Evolutionary conservation across 129 eudicot species (phyloP).

Genomic region (Glebionis coronaria): DNA sequence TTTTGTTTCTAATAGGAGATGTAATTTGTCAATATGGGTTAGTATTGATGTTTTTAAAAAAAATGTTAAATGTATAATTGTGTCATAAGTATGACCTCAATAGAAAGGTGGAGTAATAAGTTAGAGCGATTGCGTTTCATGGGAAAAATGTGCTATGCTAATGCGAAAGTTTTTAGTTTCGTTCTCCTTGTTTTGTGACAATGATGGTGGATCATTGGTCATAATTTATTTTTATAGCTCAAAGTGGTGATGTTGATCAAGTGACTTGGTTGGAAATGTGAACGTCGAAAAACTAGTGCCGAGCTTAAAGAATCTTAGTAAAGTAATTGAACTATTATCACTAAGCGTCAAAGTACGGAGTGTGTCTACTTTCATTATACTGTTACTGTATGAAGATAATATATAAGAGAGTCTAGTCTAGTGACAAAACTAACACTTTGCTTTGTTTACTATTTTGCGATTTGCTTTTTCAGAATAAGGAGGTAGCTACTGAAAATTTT

Average conservation of each 20-base stretch:
- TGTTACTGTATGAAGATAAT: not conserved
- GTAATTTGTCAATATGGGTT: not conserved
- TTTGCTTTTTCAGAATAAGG: constrained; percentile 69
- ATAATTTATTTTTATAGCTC: no score
- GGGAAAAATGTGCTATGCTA: not conserved
- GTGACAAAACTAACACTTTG: constrained; percentile 7
- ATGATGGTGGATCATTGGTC: no score
- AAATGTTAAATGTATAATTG: constrained; percentile 2
- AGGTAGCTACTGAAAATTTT: constrained; percentile 82
- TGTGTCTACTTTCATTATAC: no score
- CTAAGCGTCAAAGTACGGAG: no score
- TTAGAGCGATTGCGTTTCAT: constrained; percentile 1
- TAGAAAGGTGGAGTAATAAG: no score
- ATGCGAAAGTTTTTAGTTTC: not conserved
- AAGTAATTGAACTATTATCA: no score
- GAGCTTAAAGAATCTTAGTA: no score
- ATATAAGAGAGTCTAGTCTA: not conserved
- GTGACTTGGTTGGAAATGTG: no score
- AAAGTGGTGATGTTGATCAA: no score
- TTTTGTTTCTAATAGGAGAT: not conserved
- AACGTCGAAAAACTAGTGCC: no score
- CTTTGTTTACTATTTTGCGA: not conserved
- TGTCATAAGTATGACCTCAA: no score
- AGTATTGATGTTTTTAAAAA: constrained; percentile 2
- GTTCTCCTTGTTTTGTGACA: no score